A percentile compares a stretch with the other conserved stretches of the same genome.
Conservation (phyloP, 148 eudicot genomes). For the Nepenthes gracilis region DNA sequence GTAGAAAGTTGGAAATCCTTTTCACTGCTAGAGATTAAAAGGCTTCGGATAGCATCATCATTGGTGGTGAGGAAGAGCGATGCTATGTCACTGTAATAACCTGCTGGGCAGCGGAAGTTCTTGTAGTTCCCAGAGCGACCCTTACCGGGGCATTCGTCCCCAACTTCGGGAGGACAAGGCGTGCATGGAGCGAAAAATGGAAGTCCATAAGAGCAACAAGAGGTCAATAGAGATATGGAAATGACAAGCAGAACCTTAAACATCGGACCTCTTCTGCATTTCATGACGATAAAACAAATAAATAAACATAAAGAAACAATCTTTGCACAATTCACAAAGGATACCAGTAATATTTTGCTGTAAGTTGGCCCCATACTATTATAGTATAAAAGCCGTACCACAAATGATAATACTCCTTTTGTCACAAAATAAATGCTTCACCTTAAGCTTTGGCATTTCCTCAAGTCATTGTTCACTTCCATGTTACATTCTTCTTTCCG, state of each 20-base stretch:
- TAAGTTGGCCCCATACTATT: no score
- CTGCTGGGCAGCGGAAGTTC: slow-evolving; percentile 50
- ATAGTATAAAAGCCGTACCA: no score
- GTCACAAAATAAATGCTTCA: no score
- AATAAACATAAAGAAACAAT: not conserved
- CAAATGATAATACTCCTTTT: no score
- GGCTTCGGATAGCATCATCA: slow-evolving; percentile 68
- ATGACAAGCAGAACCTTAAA: slow-evolving; percentile 40
- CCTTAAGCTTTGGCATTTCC: no score
- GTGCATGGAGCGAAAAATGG: slow-evolving; percentile 56
- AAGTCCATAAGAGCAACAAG: slow-evolving; percentile 49
- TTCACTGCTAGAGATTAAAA: slow-evolving; percentile 28
- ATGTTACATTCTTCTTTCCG: no score
- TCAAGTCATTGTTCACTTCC: no score
- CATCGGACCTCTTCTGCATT: slow-evolving; percentile 52
- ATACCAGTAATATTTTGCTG: no score
- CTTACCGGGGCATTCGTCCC: slow-evolving; percentile 36
- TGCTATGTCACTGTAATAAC: slow-evolving; percentile 70
- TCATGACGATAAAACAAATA: not conserved
- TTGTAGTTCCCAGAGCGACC: slow-evolving; percentile 61
- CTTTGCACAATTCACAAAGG: not conserved
- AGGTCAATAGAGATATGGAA: slow-evolving; percentile 44
- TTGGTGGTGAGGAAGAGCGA: slow-evolving; percentile 67
- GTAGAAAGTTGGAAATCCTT: slow-evolving; percentile 39
- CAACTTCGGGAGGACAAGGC: slow-evolving; percentile 41